phyloP scores from a whole-genome alignment of 2,329 filamentous ascomycete species.

The Tetracladium maxilliforme region DNA sequence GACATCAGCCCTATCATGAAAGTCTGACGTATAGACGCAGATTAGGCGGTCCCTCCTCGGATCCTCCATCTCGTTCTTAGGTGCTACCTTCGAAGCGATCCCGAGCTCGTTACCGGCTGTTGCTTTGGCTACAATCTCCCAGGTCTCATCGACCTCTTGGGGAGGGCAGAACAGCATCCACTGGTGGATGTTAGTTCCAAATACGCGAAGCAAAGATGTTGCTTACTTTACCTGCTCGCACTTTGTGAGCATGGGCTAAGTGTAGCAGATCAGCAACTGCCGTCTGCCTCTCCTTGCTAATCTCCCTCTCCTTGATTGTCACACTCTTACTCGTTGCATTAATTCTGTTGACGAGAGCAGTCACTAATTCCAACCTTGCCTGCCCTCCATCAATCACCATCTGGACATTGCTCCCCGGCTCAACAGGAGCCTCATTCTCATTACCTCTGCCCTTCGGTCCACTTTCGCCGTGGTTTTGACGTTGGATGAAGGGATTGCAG shows the following conservation, averaged over 20 bases:
- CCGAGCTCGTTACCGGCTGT: constrained; percentile 59
- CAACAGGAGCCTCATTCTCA: too few species aligned
- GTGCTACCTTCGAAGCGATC: constrained; percentile 57
- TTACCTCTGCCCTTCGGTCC: too few species aligned
- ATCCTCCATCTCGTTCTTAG: constrained; percentile 27
- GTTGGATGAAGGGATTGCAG: constrained; percentile 53
- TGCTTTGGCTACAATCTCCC: constrained; percentile 51
- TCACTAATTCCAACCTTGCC: too few species aligned
- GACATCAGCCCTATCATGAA: constrained; percentile 53
- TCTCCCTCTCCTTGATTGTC: too few species aligned
- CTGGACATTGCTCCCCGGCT: too few species aligned
- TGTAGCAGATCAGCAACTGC: too few species aligned
- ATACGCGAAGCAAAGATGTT: constrained; percentile 9
- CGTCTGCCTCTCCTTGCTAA: too few species aligned
- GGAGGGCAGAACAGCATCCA: constrained; percentile 60
- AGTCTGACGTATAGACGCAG: constrained; percentile 68
- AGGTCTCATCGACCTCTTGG: constrained; percentile 42
- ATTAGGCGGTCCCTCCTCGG: constrained; percentile 39
- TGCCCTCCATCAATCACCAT: too few species aligned
- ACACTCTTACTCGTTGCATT: too few species aligned
- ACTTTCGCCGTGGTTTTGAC: too few species aligned
- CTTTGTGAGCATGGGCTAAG: too few species aligned
- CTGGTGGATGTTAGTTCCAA: constrained; percentile 22
- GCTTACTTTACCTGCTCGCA: constrained; percentile 19
- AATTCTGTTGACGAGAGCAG: too few species aligned